Percentiles rank a stretch among this genome's conserved stretches.
phyloP scores from a whole-genome alignment of 305 asterid species.

The Fraxinus baroniana region DNA sequence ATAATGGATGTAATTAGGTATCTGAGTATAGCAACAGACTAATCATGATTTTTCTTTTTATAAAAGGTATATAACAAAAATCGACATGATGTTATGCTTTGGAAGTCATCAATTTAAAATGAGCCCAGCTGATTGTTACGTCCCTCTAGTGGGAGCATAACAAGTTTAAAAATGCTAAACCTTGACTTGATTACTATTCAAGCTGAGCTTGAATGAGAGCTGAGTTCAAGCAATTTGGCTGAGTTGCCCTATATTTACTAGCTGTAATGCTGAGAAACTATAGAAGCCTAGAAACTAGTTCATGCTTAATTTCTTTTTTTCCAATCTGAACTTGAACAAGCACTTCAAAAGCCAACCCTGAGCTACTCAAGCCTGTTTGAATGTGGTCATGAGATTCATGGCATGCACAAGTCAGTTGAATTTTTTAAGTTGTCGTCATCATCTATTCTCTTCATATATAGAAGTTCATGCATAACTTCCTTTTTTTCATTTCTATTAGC shows the following conservation, averaged over 20 bases:
- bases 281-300: background rate
- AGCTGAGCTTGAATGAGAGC: background rate
- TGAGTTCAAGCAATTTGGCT: background rate
- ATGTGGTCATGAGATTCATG: background rate
- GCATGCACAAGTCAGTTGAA: conserved; percentile 11
- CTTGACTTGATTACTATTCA: background rate
- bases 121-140: background rate
- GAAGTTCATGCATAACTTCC: background rate
- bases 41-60: background rate
- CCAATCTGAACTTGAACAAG: background rate
- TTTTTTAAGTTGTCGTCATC: background rate
- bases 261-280: background rate
- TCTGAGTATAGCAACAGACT: background rate
- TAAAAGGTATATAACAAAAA: background rate
- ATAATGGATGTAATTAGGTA: background rate
- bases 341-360: background rate
- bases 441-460: background rate
- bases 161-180: background rate
- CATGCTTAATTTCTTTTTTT: background rate
- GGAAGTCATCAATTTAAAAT: background rate
- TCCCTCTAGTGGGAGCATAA: background rate
- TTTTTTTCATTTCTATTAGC: conserved; percentile 14
- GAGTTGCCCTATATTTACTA: background rate
- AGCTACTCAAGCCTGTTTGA: background rate
- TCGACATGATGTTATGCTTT: background rate